Evolutionary conservation across 768 basidiomycete genomes (phyloP).

Genomic region (Mycena rebaudengoi): DNA sequence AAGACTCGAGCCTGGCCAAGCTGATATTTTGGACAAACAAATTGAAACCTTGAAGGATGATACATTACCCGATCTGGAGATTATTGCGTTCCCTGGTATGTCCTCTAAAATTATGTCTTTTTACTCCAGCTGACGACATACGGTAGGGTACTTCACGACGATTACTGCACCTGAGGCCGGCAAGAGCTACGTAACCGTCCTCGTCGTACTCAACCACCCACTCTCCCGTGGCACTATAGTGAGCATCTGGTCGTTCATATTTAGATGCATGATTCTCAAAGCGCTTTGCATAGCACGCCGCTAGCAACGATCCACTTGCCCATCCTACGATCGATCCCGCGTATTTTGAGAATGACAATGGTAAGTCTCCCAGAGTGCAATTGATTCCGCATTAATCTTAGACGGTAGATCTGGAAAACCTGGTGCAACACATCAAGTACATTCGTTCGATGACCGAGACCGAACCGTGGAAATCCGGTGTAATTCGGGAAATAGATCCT

Average conservation of each 20-base stretch:
- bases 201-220: constrained; percentile 26
- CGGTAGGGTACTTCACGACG: constrained; percentile 2
- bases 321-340: constrained; percentile 50
- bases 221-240: constrained; percentile 22
- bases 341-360: constrained; percentile 52
- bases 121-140: neutral
- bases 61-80: neutral
- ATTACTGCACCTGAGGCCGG: constrained; percentile 14
- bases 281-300: constrained; percentile 34
- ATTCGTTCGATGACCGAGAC: constrained; percentile 9
- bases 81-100: constrained; percentile 39
- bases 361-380: constrained; percentile 31
- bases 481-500: constrained; percentile 17
- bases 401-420: neutral
- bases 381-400: neutral
- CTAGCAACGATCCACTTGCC: constrained; percentile 41
- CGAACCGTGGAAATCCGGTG: constrained; percentile 9
- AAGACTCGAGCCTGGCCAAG: constrained; percentile 21
- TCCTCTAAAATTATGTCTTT: neutral
- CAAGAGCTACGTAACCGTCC: constrained; percentile 33
- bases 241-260: neutral
- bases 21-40: constrained; percentile 20
- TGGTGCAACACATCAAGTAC: constrained; percentile 8
- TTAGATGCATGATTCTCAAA: neutral
- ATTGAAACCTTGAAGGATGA: constrained; percentile 24